phyloP scores from a whole-genome alignment of 805 yeast genomes.

The Schizosaccharomyces octosporus region DNA sequence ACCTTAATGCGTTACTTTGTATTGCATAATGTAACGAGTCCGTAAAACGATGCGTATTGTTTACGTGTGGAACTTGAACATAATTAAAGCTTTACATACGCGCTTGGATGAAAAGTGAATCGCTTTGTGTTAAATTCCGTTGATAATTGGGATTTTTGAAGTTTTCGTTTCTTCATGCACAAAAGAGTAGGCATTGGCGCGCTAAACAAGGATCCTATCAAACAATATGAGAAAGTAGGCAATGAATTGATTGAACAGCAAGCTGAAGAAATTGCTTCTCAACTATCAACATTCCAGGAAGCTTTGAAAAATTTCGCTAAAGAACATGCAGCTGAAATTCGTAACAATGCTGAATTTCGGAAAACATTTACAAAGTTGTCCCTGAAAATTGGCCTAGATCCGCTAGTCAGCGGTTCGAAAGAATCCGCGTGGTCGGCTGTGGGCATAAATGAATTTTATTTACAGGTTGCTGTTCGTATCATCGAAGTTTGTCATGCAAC shows the following conservation, averaged over 20 bases:
- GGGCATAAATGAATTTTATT: conserved; percentile 27
- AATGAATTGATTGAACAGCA: conserved; percentile 26
- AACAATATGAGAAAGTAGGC: conserved; percentile 27
- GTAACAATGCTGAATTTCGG: conserved; percentile 37
- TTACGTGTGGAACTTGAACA: not conserved
- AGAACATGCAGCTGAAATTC: conserved; percentile 44
- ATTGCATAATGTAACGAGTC: not conserved
- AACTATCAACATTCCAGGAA: conserved; percentile 50
- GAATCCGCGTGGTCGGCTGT: conserved; percentile 16
- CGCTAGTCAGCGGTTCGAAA: conserved; percentile 21
- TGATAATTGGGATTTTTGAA: not conserved
- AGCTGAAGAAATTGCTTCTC: conserved; percentile 38
- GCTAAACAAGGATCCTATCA: not conserved
- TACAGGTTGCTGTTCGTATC: conserved; percentile 45
- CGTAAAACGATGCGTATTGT: not conserved
- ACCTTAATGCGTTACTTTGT: not conserved
- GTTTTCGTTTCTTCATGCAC: not conserved
- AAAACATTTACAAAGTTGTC: conserved; percentile 56
- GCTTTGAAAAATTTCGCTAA: conserved; percentile 53
- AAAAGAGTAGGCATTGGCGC: not conserved
- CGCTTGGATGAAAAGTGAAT: no score
- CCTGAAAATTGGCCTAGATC: conserved; percentile 61
- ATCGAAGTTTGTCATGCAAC: conserved; percentile 56
- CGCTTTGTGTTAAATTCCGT: no score
- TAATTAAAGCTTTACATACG: no score